Base-by-base conservation (phyloP, 352 stramenopile species). In the Phytophthora litchii region DNA sequence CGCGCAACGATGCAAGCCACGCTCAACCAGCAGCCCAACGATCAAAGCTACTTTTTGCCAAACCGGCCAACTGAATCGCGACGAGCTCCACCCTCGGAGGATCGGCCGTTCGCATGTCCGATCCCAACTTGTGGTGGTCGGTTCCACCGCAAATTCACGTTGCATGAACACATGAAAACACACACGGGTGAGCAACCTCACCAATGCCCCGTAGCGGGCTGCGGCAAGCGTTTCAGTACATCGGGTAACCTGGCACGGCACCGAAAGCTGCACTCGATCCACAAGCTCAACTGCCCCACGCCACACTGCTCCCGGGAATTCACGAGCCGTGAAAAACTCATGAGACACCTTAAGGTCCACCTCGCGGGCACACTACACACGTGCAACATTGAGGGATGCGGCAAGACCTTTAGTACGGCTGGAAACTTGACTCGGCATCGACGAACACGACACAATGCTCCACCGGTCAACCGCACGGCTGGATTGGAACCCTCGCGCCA, bases 121-220 rank as follows among this genome's bases (percentile, higher is more conserved):
- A 71, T 82, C 38, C 70, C 70, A n/a, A 64, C 60, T n/a, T 88
- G 75, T 47, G 60, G 52, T 12, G 69, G 74, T 13, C 73, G 75
- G 14, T 88, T 89, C 68, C 78, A 86, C 63, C 80, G 80, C 64
- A 86, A 85, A 42, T 89, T 86, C 54, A 89, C 80, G 29, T 63
- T 88, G 50, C 83, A 75, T 44, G 79, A 89, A 44, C 83, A 92
- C 56, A 75, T 88, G 48, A 90, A 90, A 70, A 92, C 81, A 37
- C 83, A 92, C 72, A 91, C 80, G 46, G 83, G 83, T 13, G 80
- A 91, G 64, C 78, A 89, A 54, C 81, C 83, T 3, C 78, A 90
- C 50, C 42, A 71, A 21, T 90, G 82, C 40, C 74, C 80, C 16
- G 60, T 79, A n/a, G 42, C 46, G 12, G 65, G 55, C 23, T 93